Base-by-base conservation (phyloP, 2,329 filamentous ascomycete species). In the Dactylellina drechsleri region DNA sequence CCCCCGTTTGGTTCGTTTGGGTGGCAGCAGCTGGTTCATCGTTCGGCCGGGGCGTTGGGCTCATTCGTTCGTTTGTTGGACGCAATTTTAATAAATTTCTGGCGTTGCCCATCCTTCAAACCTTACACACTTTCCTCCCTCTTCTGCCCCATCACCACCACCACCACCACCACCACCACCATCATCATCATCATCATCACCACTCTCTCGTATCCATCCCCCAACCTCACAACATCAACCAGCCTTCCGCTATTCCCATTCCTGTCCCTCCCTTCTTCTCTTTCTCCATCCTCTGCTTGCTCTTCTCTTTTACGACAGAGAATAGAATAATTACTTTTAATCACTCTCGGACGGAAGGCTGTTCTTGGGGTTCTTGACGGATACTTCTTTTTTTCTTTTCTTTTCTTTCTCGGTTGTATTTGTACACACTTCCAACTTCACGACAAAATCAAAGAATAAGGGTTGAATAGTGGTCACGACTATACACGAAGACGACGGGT, bases 51-150 rank as follows among this genome's bases (percentile, higher is more conserved):
- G 16, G 52, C 52, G 47, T 47, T 53, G 36, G 40, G 45, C 23
- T 31, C 41, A 50, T 41, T 26, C 43, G 50, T 36, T 18, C 10
- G 49, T 18, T 18, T 47, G 43, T 47, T 10, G 31, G 31, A 36
- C 31, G 31, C 43, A 47, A 47, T n/a, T 47, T n/a, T n/a, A 47
- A 73, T 73, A 73, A 66, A 73, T 66, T 70, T 73, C 68, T 59
- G 61, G 68, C 61, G 31, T 61, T 66, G 68, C 68, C 68, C 68
- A 23, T 23, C 68, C 66, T 73, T 36, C 31, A 36, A 3, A 36
- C 31, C 31, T 36, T 5, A 7, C 31, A 36, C 31, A 60, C 61
- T 60, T 72, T 64, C 54, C 52, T 53, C 68, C 57, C 61, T 28
- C 36, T 36, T 53, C 31, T 45, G 26, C 65, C 26, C 26, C 41